Base-by-base conservation (phyloP, 1,284 basidiomycete genomes). In the Ceratobasidium sp. region DNA sequence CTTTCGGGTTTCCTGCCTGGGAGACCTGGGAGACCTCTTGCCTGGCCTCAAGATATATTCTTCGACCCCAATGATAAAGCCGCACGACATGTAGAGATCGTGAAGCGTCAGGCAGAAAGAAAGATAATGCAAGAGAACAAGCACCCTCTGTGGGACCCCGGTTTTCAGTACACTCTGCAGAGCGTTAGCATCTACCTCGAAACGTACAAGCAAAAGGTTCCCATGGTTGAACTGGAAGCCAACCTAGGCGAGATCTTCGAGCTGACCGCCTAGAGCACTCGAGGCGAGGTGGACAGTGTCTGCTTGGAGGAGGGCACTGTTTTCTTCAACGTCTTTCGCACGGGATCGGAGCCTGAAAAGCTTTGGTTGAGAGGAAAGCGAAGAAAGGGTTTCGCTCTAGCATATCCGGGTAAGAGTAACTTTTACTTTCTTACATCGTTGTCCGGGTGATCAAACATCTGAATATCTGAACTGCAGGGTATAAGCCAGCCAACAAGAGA, bases 321-420 rank as follows among this genome's bases (percentile, higher is more conserved):
- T 3, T 8, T 67, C 50, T 13, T 54, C 32, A 43, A 53, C 31
- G 22, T 67, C 34, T 67, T 53, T 31, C 62, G 64, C 7, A 20
- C 22, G 4, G 52, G 40, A 2, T 55, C 52, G 2, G 49, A 55
- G 34, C 35, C 31, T 17, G 52, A 68, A 35, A 68, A 27, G 43
- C 52, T 54, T 40, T 68, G 64, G 64, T 35, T 53, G 32, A 52
- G 43, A 12, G 35, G 29, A 47, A 42, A 54, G 17, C 43, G 50
- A 22, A 49, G 32, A 35, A 53, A 40, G 50, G 34, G 27, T 40
- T 68, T 67, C 35, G 71, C 31, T 7, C n/a, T 64, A 20, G 22
- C 58, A 13, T 47, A 64, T 22, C 58, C 45, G 32, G n/a, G 47
- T 64, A 47, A 34, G n/a, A n/a, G 58, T 60, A 3, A 32, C 29